phyloP scores from a whole-genome alignment of 306 rosid species.

The Dryas alaskensis region DNA sequence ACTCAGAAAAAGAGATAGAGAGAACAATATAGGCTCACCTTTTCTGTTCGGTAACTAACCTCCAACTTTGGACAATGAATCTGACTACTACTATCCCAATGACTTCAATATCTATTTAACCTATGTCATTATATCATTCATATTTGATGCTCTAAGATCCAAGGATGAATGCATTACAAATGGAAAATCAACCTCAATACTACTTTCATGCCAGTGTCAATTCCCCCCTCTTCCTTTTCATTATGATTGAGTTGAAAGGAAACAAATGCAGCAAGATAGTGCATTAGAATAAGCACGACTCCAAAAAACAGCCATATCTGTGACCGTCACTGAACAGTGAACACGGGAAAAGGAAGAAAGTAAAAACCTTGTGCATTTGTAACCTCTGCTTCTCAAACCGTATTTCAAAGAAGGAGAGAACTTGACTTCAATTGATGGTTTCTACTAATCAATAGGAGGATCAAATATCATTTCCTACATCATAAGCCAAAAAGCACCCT shows the following conservation, averaged over 20 bases:
- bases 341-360: conserved; percentile 6
- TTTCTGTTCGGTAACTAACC: neutral
- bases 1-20: neutral
- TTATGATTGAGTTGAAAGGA: conserved; percentile 7
- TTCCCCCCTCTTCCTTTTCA: conserved; percentile 2
- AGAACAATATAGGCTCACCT: neutral
- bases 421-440: conserved; percentile 18
- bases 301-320: conserved; percentile 23
- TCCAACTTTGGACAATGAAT: neutral
- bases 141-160: neutral
- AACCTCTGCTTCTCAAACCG: conserved; percentile 37
- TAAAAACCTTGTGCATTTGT: conserved; percentile 25
- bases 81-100: conserved; percentile 10
- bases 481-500: conserved; percentile 14
- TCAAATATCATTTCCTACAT: conserved; percentile 76
- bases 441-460: conserved; percentile 65
- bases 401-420: conserved; percentile 26
- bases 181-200: conserved; percentile 5
- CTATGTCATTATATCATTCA: conserved; percentile 1
- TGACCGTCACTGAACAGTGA: conserved; percentile 13
- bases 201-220: conserved; percentile 16
- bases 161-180: conserved; percentile 9
- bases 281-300: conserved; percentile 21
- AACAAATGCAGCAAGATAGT: conserved; percentile 10
- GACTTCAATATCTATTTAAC: neutral